Base-by-base conservation (phyloP, 495 filamentous ascomycete genomes). In the Podospora bellae-mahoneyi region DNA sequence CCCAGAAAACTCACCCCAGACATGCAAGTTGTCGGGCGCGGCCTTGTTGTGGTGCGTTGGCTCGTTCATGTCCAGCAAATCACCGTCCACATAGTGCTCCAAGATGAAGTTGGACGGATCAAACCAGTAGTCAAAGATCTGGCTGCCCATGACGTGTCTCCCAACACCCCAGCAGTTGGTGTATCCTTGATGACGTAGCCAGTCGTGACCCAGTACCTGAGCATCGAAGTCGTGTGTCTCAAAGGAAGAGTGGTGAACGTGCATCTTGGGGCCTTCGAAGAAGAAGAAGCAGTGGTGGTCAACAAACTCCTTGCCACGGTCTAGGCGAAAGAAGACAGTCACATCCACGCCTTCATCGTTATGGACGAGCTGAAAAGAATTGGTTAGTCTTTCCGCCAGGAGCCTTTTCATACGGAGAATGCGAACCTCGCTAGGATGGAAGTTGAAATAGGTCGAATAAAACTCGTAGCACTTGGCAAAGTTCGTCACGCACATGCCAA, bases 281-380 rank as follows among this genome's bases (percentile, higher is more conserved):
- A 92, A 82, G 83, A 92, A 92, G 75, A 92, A 87, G n/a, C 76
- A 81, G 78, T 92, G 91, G 70, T 93, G 91, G 73, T 93, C 90
- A 0, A 88, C 85, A 64, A 81, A 76, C 4, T 86, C 82, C 0
- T 75, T 70, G 0, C 90, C 90, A 5, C 84, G 82, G 71, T 92
- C 84, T 7, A 93, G 79, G 60, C 91, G 89, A 67, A 82, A 78
- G 76, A 93, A 93, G 10, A 82, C 76, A 10, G 85, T 85, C 6
- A 85, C 83, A 74, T 89, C 80, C 48, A 83, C 76, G 3, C 76
- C 77, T n/a, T 75, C 69, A 3, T 75, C 77, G 39, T 84, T 81
- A 75, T 87, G 84, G n/a, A 89, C 74, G 10, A 77, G 74, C 76
- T 78, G 26, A 4, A 3, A 3, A 2, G 30, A 4, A 32, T 9